Evolutionary conservation across 78 protist genomes (phyloP).

Genomic region (Diacronema lutheri): DNA sequence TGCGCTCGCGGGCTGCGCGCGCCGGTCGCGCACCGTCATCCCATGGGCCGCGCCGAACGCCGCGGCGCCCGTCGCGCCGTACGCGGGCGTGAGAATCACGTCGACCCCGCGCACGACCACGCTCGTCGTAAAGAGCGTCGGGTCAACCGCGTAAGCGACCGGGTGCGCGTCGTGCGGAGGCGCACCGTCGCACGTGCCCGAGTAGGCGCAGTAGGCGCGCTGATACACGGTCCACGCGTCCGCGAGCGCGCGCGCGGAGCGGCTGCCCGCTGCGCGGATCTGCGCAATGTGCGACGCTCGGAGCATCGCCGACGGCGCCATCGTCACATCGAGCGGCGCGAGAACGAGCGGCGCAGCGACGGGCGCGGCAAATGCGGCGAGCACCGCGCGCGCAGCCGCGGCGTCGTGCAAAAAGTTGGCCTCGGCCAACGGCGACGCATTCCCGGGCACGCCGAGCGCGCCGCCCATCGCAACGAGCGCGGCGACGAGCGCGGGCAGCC

Average conservation of each 20-base stretch:
- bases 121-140: neutral
- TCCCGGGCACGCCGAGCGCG: neutral
- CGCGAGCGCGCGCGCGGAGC: neutral
- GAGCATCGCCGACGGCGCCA: neutral
- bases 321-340: constrained; percentile 1
- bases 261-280: neutral
- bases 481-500: neutral
- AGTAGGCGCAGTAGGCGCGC: neutral
- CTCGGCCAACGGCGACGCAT: neutral
- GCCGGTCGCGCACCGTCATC: neutral
- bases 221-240: neutral
- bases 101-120: neutral
- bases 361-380: neutral
- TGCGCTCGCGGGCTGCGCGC: neutral
- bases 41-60: neutral
- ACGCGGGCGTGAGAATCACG: no score
- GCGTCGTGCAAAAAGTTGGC: neutral
- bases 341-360: neutral
- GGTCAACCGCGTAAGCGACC: neutral
- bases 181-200: neutral
- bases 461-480: constrained; percentile 1
- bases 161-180: neutral
- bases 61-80: neutral
- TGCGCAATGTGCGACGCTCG: neutral
- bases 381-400: neutral